Percentiles rank a stretch among this genome's conserved stretches.
These are phyloP conservation scores for Suhomyces emberorum DNA, from an alignment of 805 yeast species.

Conservation along the genomic window DNA sequence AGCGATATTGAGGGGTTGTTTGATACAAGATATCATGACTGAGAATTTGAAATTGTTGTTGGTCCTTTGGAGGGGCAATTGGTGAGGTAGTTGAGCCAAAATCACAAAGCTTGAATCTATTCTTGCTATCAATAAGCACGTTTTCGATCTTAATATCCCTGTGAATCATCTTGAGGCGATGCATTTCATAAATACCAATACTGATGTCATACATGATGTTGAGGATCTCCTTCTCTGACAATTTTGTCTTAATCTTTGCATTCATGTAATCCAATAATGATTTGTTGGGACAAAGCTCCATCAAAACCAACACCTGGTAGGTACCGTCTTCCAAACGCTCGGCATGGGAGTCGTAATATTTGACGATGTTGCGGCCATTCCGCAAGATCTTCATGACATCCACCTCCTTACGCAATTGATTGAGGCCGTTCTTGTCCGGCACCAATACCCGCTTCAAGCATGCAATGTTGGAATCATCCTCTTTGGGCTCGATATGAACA, in stretches of 20 bases:
- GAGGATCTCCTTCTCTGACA: slow-evolving; percentile 71
- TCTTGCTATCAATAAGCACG: slow-evolving; percentile 70
- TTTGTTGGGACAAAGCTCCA: slow-evolving; percentile 89
- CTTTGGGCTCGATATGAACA: slow-evolving; percentile 51
- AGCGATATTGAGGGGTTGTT: slow-evolving; percentile 92
- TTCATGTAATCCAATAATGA: slow-evolving; percentile 92
- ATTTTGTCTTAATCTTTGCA: slow-evolving; percentile 71
- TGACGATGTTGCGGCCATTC: slow-evolving; percentile 57
- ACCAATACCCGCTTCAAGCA: slow-evolving; percentile 75
- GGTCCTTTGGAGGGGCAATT: slow-evolving; percentile 70
- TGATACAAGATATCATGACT: slow-evolving; percentile 84
- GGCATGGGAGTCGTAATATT: slow-evolving; percentile 75
- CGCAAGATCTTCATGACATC: slow-evolving; percentile 70
- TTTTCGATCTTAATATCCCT: slow-evolving; percentile 94
- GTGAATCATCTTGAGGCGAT: slow-evolving; percentile 73
- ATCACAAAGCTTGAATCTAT: slow-evolving; percentile 81
- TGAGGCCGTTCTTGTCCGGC: slow-evolving; percentile 64
- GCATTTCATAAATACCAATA: slow-evolving; percentile 82
- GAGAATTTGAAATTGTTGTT: slow-evolving; percentile 67
- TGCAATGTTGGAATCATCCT: slow-evolving; percentile 47
- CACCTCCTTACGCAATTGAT: slow-evolving; percentile 67
- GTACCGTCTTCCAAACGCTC: slow-evolving; percentile 49
- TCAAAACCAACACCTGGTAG: slow-evolving; percentile 84
- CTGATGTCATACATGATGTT: slow-evolving; percentile 82
- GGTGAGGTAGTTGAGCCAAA: slow-evolving; percentile 83